A percentile compares a stretch with the other conserved stretches of the same genome.
Conservation (phyloP, 805 yeast genomes). For the Saturnispora serradocipensis region DNA sequence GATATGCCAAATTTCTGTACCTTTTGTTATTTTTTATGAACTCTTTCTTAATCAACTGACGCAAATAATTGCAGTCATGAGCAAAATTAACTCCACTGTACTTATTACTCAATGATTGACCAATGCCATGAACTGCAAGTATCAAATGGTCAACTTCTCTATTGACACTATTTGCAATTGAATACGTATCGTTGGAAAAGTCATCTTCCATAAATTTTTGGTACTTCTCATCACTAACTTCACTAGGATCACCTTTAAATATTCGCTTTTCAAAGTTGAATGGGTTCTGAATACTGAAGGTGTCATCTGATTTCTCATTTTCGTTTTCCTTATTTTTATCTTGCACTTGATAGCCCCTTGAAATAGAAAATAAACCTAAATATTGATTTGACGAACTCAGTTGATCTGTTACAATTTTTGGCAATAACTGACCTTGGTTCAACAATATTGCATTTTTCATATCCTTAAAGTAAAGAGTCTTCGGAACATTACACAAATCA, state of each 20-base stretch:
- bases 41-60: slow-evolving; percentile 47
- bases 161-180: slow-evolving; percentile 30
- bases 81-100: slow-evolving; percentile 80
- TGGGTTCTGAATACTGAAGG: not conserved
- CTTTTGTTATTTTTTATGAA: slow-evolving; percentile 32
- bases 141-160: slow-evolving; percentile 49
- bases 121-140: slow-evolving; percentile 92
- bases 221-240: slow-evolving; percentile 25
- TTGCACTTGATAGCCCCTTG: slow-evolving; percentile 36
- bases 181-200: slow-evolving; percentile 36
- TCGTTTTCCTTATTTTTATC: slow-evolving; percentile 9
- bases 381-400: slow-evolving; percentile 22
- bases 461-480: slow-evolving; percentile 23
- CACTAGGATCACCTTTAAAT: slow-evolving; percentile 2
- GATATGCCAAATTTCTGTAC: slow-evolving; percentile 31
- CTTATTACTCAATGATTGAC: slow-evolving; percentile 73
- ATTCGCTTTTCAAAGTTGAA: not conserved
- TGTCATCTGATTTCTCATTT: not conserved
- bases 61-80: slow-evolving; percentile 65
- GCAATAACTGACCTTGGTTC: slow-evolving; percentile 21
- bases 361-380: slow-evolving; percentile 40
- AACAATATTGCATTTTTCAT: slow-evolving; percentile 18
- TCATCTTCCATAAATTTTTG: slow-evolving; percentile 44
- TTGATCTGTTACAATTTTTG: slow-evolving; percentile 22
- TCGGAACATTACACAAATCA: slow-evolving; percentile 20